A percentile compares a stretch with the other conserved stretches of the same genome.
phyloP scores from a whole-genome alignment of 495 filamentous ascomycete species.

The Penicillium macrosclerotiorum region DNA sequence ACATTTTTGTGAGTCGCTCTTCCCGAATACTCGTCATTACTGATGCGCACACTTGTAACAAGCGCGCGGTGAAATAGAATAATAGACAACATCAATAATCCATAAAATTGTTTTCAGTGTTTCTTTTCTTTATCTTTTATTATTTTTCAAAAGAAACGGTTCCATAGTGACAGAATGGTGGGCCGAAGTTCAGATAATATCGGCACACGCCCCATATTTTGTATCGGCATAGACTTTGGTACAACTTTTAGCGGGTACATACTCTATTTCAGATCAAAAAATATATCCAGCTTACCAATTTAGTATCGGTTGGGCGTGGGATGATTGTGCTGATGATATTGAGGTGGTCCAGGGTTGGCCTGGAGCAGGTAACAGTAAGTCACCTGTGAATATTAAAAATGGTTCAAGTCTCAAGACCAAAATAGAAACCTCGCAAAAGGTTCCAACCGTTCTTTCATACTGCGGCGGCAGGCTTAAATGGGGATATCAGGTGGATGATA shows the following conservation, averaged over 20 bases:
- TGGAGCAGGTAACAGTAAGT: constrained; percentile 22
- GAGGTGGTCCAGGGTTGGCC: constrained; percentile 40
- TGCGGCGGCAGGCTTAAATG: constrained; percentile 27
- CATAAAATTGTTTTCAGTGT: background rate
- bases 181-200: background rate
- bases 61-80: background rate
- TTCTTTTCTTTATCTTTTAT: background rate
- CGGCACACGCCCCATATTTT: constrained; percentile 10
- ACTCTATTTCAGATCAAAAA: constrained; percentile 7
- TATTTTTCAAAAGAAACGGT: background rate
- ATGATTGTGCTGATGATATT: constrained; percentile 20
- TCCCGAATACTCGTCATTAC: background rate
- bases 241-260: constrained; percentile 40
- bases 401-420: background rate
- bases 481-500: constrained; percentile 39
- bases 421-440: constrained; percentile 41
- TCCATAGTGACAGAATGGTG: background rate
- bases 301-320: constrained; percentile 23
- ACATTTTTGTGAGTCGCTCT: too few relatives aligned
- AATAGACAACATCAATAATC: background rate
- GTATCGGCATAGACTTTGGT: constrained; percentile 48
- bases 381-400: background rate
- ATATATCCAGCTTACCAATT: constrained; percentile 16
- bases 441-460: constrained; percentile 48
- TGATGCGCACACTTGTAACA: background rate